These are phyloP conservation scores for Daldinia sp. DNA, from an alignment of 2,329 filamentous ascomycete species.

Conservation along the genomic window DNA sequence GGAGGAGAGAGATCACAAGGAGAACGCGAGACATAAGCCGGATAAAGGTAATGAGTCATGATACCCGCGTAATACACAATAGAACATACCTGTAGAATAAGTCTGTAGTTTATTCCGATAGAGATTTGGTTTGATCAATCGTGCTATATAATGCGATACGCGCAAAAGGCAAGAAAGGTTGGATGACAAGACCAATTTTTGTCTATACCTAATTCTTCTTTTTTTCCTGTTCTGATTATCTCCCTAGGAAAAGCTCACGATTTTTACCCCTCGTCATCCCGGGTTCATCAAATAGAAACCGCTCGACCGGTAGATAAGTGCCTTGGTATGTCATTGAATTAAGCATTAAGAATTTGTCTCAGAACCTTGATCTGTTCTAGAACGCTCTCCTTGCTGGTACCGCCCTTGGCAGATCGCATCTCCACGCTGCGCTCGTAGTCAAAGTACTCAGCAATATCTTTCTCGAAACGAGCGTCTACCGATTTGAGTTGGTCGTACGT, in stretches of 20 bases:
- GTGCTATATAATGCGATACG: neutral
- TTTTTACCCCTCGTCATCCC: neutral
- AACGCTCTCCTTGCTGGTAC: constrained; percentile 78
- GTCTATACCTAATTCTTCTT: constrained; percentile 11
- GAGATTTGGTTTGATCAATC: neutral
- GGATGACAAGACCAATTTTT: neutral
- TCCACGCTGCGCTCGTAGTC: constrained; percentile 88
- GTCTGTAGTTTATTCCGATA: neutral
- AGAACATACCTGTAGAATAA: constrained; percentile 31
- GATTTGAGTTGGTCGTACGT: constrained; percentile 73
- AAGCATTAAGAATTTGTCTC: constrained; percentile 53
- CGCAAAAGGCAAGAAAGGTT: neutral
- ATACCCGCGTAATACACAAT: constrained; percentile 32
- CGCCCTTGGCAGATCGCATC: constrained; percentile 79
- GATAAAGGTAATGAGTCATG: constrained; percentile 41
- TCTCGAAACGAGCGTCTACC: constrained; percentile 73
- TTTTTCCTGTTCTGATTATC: neutral
- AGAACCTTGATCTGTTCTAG: constrained; percentile 71
- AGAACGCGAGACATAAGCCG: constrained; percentile 47
- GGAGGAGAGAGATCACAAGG: constrained; percentile 53
- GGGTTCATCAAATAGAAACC: neutral
- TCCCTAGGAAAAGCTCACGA: neutral
- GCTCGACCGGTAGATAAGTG: neutral
- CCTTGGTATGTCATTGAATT: neutral
- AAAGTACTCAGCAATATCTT: constrained; percentile 77